Evolutionary conservation across 805 yeast species (phyloP).

Genomic region (Candida wancherniae): DNA sequence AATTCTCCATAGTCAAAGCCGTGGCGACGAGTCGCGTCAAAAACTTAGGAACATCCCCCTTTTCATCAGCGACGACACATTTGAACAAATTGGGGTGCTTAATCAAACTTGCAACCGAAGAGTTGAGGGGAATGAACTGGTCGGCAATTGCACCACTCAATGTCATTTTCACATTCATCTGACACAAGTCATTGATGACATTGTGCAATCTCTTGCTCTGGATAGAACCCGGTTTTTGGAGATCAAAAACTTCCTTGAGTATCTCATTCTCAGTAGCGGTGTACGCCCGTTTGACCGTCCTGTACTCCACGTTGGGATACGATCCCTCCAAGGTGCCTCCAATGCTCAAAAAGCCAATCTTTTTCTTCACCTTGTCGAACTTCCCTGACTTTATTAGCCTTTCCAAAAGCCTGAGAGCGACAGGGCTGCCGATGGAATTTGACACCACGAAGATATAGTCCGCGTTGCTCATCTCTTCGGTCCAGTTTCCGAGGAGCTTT

Average conservation of each 20-base stretch:
- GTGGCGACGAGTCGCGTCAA: constrained; percentile 24
- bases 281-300: constrained; percentile 36
- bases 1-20: constrained; percentile 28
- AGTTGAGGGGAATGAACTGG: constrained; percentile 33
- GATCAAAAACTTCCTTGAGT: constrained; percentile 32
- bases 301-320: constrained; percentile 26
- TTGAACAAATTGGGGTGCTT: constrained; percentile 37
- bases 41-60: constrained; percentile 24
- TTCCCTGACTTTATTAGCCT: constrained; percentile 11
- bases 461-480: constrained; percentile 19
- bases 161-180: constrained; percentile 31
- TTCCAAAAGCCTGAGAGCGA: constrained; percentile 23
- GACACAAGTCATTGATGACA: constrained; percentile 19
- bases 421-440: constrained; percentile 32
- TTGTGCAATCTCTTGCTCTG: constrained; percentile 14
- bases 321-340: constrained; percentile 34
- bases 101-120: constrained; percentile 25
- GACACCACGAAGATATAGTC: constrained; percentile 33
- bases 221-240: constrained; percentile 21
- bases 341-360: constrained; percentile 33
- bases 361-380: constrained; percentile 12
- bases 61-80: constrained; percentile 19
- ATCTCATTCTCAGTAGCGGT: constrained; percentile 32
- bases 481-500: constrained; percentile 32
- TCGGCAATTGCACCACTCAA: constrained; percentile 31